Percentiles rank a stretch among this genome's conserved stretches.
These are phyloP conservation scores for Hyaloscypha hepaticicola DNA, from an alignment of 495 filamentous ascomycete genomes.

Conservation along the genomic window DNA sequence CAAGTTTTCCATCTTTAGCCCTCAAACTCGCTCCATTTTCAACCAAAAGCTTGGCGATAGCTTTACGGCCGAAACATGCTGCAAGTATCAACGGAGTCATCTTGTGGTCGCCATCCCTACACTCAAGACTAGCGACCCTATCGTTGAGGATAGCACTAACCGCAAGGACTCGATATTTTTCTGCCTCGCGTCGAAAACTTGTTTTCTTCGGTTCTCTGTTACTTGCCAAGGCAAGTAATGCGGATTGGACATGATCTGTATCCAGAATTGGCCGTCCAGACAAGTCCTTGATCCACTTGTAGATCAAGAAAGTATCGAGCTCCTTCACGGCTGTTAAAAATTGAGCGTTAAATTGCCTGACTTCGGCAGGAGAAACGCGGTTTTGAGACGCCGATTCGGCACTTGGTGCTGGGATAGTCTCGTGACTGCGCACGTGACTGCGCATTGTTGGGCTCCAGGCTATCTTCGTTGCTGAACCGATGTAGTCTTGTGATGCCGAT, in stretches of 20 bases:
- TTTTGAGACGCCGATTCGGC: too few relatives aligned
- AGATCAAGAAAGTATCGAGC: background rate
- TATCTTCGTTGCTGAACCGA: too few relatives aligned
- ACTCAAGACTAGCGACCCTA: background rate
- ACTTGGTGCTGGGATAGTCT: background rate
- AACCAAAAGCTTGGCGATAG: background rate
- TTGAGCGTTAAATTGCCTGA: background rate
- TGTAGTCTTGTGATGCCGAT: too few relatives aligned
- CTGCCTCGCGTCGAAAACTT: background rate
- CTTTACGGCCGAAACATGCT: background rate
- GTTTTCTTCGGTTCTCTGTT: background rate
- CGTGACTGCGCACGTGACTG: too few relatives aligned
- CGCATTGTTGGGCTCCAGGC: too few relatives aligned
- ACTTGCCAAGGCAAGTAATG: background rate
- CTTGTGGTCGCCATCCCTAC: background rate
- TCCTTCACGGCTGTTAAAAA: background rate
- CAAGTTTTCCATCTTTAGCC: background rate
- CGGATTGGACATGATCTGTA: background rate
- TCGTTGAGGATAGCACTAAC: background rate
- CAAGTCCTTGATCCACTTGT: background rate
- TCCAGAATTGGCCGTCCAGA: background rate
- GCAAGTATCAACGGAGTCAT: background rate
- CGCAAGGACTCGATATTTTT: background rate
- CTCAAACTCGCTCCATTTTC: background rate
- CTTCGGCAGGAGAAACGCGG: background rate